Conservation (phyloP, 2,329 filamentous ascomycete species). For the Ambrosiella xylebori region DNA sequence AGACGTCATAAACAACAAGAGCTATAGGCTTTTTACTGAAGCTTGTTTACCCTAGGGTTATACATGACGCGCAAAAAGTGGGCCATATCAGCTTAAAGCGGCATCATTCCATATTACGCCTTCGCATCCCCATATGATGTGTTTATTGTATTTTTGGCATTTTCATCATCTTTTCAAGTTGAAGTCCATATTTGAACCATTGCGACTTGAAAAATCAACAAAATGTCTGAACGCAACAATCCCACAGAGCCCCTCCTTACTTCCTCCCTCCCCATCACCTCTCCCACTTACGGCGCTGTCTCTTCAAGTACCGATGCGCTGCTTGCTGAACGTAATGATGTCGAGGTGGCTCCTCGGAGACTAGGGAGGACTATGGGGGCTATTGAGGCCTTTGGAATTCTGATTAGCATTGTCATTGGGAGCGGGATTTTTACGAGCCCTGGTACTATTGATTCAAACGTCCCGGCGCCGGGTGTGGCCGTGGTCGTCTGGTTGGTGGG, state of each 20-base stretch:
- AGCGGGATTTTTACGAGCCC: slow-evolving; percentile 49
- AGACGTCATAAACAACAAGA: too few relatives aligned
- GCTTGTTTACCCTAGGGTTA: neutral
- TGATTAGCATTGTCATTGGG: slow-evolving; percentile 47
- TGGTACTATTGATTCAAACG: slow-evolving; percentile 43
- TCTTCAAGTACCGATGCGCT: neutral
- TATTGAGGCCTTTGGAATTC: slow-evolving; percentile 36
- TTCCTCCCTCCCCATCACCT: too few relatives aligned
- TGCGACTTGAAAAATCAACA: neutral
- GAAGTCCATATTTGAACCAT: neutral
- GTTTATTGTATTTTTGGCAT: neutral
- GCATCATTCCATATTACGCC: neutral
- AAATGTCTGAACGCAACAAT: too few relatives aligned
- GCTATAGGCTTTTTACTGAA: too few relatives aligned
- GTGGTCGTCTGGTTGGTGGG: slow-evolving; percentile 44
- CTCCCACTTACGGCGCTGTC: neutral
- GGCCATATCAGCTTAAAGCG: neutral
- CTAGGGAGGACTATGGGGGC: neutral
- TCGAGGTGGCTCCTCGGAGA: neutral
- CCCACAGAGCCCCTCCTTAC: too few relatives aligned
- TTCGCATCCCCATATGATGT: neutral
- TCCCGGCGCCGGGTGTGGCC: slow-evolving; percentile 41
- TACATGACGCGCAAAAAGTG: neutral
- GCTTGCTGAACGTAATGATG: neutral
- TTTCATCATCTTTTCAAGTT: neutral